Evolutionary conservation across 1,139 yeast genomes (phyloP).

Genomic region (Scheffersomyces stambukii): DNA sequence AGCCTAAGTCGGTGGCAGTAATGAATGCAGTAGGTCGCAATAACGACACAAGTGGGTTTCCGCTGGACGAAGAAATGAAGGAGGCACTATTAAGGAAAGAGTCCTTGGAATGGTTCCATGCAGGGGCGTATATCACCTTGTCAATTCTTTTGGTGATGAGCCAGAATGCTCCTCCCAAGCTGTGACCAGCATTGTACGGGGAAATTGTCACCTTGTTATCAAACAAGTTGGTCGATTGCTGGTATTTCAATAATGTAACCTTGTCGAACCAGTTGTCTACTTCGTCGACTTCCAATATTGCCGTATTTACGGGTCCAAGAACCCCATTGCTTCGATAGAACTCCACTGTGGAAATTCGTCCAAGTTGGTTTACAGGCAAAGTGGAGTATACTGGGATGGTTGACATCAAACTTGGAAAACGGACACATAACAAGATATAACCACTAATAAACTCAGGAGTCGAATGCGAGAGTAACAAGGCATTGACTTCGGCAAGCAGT

Average conservation of each 20-base stretch:
- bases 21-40: conserved; percentile 81
- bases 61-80: conserved; percentile 43
- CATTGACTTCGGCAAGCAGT: conserved; percentile 51
- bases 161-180: conserved; percentile 93
- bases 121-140: conserved; percentile 79
- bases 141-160: conserved; percentile 69
- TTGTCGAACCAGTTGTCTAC: conserved; percentile 77
- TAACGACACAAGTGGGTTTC: conserved; percentile 58
- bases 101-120: conserved; percentile 94
- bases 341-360: conserved; percentile 82
- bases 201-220: conserved; percentile 64
- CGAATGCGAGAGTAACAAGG: conserved; percentile 80
- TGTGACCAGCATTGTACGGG: conserved; percentile 89
- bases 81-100: conserved; percentile 81
- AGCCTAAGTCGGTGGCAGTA: conserved; percentile 71
- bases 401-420: conserved; percentile 57
- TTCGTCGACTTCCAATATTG: conserved; percentile 64
- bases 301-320: conserved; percentile 66
- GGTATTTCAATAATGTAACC: conserved; percentile 65
- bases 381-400: conserved; percentile 81
- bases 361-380: conserved; percentile 81
- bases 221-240: conserved; percentile 66
- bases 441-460: conserved; percentile 82
- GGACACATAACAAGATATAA: conserved; percentile 59
- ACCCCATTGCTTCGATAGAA: conserved; percentile 68